These are phyloP conservation scores for Cladosporium sp. DNA, from an alignment of 2,329 filamentous ascomycete genomes.

Conservation along the genomic window DNA sequence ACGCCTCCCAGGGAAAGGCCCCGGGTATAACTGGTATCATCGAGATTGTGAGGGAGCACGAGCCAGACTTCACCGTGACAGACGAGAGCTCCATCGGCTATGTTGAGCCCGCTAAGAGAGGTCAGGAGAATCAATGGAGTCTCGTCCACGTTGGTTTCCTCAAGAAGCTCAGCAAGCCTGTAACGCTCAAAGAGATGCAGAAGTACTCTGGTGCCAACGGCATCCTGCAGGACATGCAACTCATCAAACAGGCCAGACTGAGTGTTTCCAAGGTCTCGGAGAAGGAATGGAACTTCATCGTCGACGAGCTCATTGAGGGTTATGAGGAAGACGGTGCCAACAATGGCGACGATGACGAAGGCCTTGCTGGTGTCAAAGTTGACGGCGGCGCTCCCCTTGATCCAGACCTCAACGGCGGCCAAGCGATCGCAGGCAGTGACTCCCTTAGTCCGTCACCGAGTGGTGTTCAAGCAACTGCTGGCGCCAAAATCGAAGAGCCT, in stretches of 20 bases:
- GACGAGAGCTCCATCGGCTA: conserved; percentile 76
- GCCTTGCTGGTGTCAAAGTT: conserved; percentile 2
- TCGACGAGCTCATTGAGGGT: conserved; percentile 38
- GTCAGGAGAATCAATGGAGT: conserved; percentile 66
- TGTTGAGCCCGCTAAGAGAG: conserved; percentile 67
- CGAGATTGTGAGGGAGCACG: conserved; percentile 81
- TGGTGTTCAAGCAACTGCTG: background rate
- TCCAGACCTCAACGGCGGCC: conserved; percentile 3
- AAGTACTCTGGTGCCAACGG: conserved; percentile 61
- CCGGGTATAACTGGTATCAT: conserved; percentile 68
- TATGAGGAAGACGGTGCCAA: conserved; percentile 25
- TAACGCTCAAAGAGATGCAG: conserved; percentile 72
- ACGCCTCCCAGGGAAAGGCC: conserved; percentile 89
- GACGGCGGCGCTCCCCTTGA: background rate
- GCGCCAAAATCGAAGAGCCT: background rate
- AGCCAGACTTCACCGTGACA: conserved; percentile 73
- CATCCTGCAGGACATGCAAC: conserved; percentile 64
- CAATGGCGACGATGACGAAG: background rate
- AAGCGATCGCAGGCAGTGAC: conserved; percentile 16
- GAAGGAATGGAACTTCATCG: conserved; percentile 66
- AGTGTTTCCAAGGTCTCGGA: conserved; percentile 72
- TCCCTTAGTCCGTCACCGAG: background rate
- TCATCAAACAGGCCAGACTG: conserved; percentile 76
- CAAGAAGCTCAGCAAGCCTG: conserved; percentile 71
- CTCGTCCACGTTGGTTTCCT: conserved; percentile 86